Base-by-base conservation (phyloP, 75 land plant species). In the Adiantum capillusveneris region DNA sequence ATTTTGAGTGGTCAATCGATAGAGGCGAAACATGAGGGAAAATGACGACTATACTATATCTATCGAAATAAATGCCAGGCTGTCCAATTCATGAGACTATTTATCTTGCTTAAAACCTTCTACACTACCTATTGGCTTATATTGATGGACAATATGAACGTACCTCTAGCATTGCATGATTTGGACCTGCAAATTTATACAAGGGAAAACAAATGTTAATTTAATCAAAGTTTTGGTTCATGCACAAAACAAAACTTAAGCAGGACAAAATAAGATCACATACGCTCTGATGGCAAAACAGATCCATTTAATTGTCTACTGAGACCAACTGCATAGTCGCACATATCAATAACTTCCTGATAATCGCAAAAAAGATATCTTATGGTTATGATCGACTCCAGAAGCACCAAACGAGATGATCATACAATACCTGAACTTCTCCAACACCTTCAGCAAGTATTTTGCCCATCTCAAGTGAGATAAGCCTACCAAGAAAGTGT, bases 281-380 rank as follows among this genome's bases (percentile, higher is more conserved):
- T 17, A 91, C 97, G 94, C 80, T 91, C 97, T 43, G 97, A 91
- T 66, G 96, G 98, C 28, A 89, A 75, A 29, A 93, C 70, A 41
- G 84, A 89, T 41, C 96, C 98, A 79, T 81, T 93, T 43, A 93
- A 56, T 60, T 93, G 96, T 16, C 96, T 77, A 34, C 98, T 93
- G 25, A 93, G 67, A 19, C 98, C 96, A 66, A 85, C 98, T 55
- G 90, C 88, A 85, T 73, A 93, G 56, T 93, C 98, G 64, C 98
- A 93, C 98, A 93, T 93, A 66, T 93, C 98, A 67, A 93, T 89
- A 24, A 93, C 64, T 75, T 93, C 98, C 98, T 93, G 90, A 51
- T 68, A 65, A 30, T 29, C 31, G 6, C 31, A 30, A 62, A 9
- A 14, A 17, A 9, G 24, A 34, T 6, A 63, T 30, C 18, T 50